These are phyloP conservation scores for Intubia oerlemansii DNA, from an alignment of 2,329 filamentous ascomycete genomes.

Conservation along the genomic window DNA sequence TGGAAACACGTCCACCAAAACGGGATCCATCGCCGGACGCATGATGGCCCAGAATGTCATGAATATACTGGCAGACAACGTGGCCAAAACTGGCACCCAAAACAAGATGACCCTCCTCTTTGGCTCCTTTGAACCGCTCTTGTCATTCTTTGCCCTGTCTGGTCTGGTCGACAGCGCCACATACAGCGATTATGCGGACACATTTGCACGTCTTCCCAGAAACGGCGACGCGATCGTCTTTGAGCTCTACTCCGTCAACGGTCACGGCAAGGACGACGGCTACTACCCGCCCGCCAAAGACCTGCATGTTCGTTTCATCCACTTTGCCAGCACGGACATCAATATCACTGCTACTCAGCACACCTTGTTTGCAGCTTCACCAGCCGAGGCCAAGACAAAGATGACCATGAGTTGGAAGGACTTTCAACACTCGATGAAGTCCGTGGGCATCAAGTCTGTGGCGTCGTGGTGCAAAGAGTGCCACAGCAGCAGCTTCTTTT, in stretches of 20 bases:
- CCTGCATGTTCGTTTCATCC: constrained; percentile 33
- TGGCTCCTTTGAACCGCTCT: constrained; percentile 30
- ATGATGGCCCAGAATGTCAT: constrained; percentile 26
- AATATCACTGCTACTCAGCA: constrained; percentile 15
- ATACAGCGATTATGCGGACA: constrained; percentile 37
- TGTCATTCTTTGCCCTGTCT: constrained; percentile 31
- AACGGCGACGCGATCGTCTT: constrained; percentile 60
- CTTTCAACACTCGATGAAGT: constrained; percentile 18
- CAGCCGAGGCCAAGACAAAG: no score
- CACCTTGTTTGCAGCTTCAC: constrained; percentile 20
- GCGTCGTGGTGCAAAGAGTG: constrained; percentile 24
- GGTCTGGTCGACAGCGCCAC: constrained; percentile 23
- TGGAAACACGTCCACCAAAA: constrained; percentile 12
- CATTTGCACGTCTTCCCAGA: constrained; percentile 29
- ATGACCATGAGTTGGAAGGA: constrained; percentile 16
- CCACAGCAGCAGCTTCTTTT: constrained; percentile 17
- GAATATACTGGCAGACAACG: constrained; percentile 19
- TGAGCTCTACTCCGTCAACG: constrained; percentile 29
- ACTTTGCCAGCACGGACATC: constrained; percentile 24
- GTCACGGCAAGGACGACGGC: constrained; percentile 10
- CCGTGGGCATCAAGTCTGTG: constrained; percentile 14
- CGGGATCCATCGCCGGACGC: constrained; percentile 29
- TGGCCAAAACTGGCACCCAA: constrained; percentile 16
- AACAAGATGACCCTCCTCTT: constrained; percentile 31
- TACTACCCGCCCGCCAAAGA: constrained; percentile 15